These are phyloP conservation scores for Carex cristatella DNA, from an alignment of 176 grass and related monocot species.

Conservation along the genomic window DNA sequence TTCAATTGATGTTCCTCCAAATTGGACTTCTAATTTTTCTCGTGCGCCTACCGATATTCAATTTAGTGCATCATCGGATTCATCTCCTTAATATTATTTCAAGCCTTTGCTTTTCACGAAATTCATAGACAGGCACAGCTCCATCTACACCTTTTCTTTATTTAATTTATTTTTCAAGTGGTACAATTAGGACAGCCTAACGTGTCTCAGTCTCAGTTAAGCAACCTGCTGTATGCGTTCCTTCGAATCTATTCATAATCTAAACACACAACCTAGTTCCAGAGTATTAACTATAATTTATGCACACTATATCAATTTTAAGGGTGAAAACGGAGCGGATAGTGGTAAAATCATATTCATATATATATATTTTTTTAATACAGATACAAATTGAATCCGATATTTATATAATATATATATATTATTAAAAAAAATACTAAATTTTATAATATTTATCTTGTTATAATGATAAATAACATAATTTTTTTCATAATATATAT, in stretches of 20 bases:
- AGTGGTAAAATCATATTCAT: too few species aligned
- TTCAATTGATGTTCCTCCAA: conserved; percentile 15
- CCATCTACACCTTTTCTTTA: not conserved
- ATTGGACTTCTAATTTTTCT: conserved; percentile 10
- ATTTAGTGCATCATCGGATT: conserved; percentile 9
- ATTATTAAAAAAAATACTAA: too few species aligned
- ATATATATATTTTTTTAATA: too few species aligned
- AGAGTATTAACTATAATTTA: not conserved
- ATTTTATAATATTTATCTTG: too few species aligned
- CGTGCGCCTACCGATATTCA: not conserved
- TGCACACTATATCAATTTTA: not conserved
- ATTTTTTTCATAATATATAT: too few species aligned
- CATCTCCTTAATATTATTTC: conserved; percentile 19
- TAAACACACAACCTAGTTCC: not conserved
- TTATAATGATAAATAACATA: too few species aligned
- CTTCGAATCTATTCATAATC: not conserved
- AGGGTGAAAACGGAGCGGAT: too few species aligned
- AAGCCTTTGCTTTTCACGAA: conserved; percentile 4
- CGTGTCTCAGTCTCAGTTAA: conserved; percentile 2
- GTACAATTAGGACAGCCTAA: conserved; percentile 7
- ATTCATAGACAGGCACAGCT: not conserved
- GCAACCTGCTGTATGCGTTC: not conserved
- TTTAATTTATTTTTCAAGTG: not conserved
- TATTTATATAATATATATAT: too few species aligned
- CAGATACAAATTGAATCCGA: too few species aligned